A percentile compares a stretch with the other conserved stretches of the same genome.
phyloP scores from a whole-genome alignment of 2,329 filamentous ascomycete species.

The Hypoxylon sp. region DNA sequence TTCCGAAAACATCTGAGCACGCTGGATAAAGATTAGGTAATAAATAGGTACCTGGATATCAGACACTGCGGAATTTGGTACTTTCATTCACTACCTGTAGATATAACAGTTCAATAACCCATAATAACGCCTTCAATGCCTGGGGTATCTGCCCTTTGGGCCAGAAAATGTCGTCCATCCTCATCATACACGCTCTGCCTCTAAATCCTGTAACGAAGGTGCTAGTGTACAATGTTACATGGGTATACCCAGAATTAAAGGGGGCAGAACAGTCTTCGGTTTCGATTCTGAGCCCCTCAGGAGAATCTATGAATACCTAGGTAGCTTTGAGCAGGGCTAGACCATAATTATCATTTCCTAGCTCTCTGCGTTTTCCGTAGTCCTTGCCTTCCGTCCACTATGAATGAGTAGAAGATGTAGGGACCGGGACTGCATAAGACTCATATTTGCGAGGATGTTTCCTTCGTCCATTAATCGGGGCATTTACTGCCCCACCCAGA shows the following conservation, averaged over 20 bases:
- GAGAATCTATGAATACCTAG: not conserved
- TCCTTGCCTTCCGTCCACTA: not conserved
- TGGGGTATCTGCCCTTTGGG: constrained; percentile 44
- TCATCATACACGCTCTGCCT: constrained; percentile 24
- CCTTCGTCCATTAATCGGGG: not conserved
- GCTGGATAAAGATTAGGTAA: too few species aligned
- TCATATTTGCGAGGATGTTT: not conserved
- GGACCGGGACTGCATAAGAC: not conserved
- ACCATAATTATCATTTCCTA: not conserved
- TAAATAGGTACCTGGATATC: not conserved
- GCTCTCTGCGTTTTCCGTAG: not conserved
- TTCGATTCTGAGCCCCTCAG: not conserved
- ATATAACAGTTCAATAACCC: not conserved
- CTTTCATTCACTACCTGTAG: constrained; percentile 5
- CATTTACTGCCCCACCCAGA: not conserved
- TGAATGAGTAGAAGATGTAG: not conserved
- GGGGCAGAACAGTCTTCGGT: not conserved
- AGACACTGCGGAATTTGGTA: not conserved
- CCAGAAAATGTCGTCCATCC: constrained; percentile 31
- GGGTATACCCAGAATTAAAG: not conserved
- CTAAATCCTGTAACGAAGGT: constrained; percentile 14
- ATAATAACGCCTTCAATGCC: constrained; percentile 38
- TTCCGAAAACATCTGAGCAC: not conserved
- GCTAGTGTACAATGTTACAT: constrained; percentile 20
- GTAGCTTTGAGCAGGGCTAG: not conserved